phyloP scores from a whole-genome alignment of 2,329 filamentous ascomycete species.

The Nothomitra cinnamomea region DNA sequence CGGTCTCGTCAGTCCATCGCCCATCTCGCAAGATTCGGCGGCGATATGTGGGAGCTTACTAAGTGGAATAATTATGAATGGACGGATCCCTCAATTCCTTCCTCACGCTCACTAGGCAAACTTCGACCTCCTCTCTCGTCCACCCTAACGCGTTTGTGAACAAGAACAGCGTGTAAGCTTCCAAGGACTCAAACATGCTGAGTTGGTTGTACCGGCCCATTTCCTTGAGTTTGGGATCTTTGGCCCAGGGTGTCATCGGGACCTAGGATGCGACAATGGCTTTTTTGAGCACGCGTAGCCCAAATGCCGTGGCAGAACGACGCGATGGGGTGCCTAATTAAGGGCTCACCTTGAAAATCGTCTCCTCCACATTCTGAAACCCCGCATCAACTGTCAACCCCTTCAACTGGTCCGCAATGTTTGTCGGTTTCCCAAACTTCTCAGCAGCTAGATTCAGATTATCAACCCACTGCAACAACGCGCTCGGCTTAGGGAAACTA shows the following conservation, averaged over 20 bases:
- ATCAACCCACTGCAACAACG: conserved; percentile 13
- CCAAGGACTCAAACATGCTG: conserved; percentile 1
- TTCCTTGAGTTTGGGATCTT: background rate
- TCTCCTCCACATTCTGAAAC: too few species aligned
- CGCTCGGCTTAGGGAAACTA: conserved; percentile 15
- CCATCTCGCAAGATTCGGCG: too few species aligned
- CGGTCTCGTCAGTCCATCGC: too few species aligned
- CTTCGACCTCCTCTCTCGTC: conserved; percentile 13
- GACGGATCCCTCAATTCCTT: conserved; percentile 12
- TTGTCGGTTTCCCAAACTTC: conserved; percentile 19
- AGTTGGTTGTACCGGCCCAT: conserved; percentile 1
- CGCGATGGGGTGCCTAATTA: too few species aligned
- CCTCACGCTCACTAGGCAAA: conserved; percentile 14
- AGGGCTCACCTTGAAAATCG: too few species aligned
- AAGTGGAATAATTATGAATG: conserved; percentile 17
- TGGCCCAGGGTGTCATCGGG: conserved; percentile 4
- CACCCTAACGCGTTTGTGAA: conserved; percentile 17
- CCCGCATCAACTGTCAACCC: too few species aligned
- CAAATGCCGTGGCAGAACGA: too few species aligned
- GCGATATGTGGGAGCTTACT: conserved; percentile 9
- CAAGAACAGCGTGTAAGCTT: conserved; percentile 13
- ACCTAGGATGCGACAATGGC: too few species aligned
- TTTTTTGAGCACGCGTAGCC: too few species aligned
- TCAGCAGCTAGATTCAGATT: conserved; percentile 17
- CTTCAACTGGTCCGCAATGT: conserved; percentile 22